Evolutionary conservation across 2,329 filamentous ascomycete species (phyloP).

Genomic region (Pestalotiopsis sp.): DNA sequence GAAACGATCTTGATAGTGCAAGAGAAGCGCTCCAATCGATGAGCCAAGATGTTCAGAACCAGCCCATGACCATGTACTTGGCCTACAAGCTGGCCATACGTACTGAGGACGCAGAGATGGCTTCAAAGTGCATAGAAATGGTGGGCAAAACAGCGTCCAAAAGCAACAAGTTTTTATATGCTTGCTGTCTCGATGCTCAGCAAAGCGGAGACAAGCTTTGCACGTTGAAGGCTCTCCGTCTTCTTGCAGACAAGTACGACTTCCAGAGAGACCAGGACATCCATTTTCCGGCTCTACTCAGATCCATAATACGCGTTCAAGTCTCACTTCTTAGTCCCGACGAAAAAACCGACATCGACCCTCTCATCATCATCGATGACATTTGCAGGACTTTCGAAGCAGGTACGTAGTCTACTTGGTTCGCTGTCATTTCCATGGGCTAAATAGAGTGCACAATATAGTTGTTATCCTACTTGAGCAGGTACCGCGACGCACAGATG

Average conservation of each 20-base stretch:
- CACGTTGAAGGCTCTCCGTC: constrained; percentile 59
- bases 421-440: constrained; percentile 12
- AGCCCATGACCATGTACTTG: constrained; percentile 70
- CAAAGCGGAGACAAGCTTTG: constrained; percentile 62
- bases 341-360: constrained; percentile 17
- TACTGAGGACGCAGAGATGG: constrained; percentile 56
- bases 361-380: constrained; percentile 40
- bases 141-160: constrained; percentile 56
- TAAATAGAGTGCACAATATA: constrained; percentile 25
- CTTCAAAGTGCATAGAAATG: constrained; percentile 63
- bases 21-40: constrained; percentile 60
- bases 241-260: constrained; percentile 59
- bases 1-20: constrained; percentile 56
- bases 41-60: constrained; percentile 56
- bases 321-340: constrained; percentile 41
- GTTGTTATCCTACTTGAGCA: constrained; percentile 44
- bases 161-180: constrained; percentile 70
- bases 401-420: constrained; percentile 32
- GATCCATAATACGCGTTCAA: constrained; percentile 58
- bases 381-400: constrained; percentile 53
- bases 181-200: constrained; percentile 79
- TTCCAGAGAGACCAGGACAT: constrained; percentile 47
- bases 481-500: constrained; percentile 38
- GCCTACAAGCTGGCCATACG: constrained; percentile 74
- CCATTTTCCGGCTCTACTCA: constrained; percentile 64